Percentiles rank a stretch among this genome's conserved stretches.
Conservation (phyloP, 2,329 filamentous ascomycete genomes). For the Exophiala lecanii-corni region DNA sequence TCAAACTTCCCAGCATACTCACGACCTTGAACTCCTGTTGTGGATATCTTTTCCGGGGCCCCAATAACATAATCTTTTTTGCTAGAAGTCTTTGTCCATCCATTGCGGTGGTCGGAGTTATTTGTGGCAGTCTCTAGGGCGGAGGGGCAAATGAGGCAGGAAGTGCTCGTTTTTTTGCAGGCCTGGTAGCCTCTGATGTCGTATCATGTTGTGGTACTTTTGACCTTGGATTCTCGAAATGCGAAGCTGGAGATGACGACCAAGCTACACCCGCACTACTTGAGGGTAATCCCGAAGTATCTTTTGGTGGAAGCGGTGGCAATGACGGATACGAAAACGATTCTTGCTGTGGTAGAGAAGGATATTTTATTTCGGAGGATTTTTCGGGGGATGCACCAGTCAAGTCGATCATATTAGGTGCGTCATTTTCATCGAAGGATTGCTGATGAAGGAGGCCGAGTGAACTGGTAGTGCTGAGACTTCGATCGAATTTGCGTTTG, state of each 20-base stretch:
- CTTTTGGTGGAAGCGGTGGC: slow-evolving; percentile 22
- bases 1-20: slow-evolving; percentile 4
- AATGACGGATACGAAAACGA: slow-evolving; percentile 35
- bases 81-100: background rate
- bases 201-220: slow-evolving; percentile 1
- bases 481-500: slow-evolving; percentile 27
- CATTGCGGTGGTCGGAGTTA: slow-evolving; percentile 9
- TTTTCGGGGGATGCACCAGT: slow-evolving; percentile 59
- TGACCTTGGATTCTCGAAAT: slow-evolving; percentile 25
- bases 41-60: background rate
- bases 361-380: slow-evolving; percentile 29
- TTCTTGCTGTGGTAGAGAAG: slow-evolving; percentile 12
- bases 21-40: background rate
- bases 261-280: slow-evolving; percentile 63
- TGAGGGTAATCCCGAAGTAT: slow-evolving; percentile 29
- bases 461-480: slow-evolving; percentile 28
- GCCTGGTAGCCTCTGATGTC: slow-evolving; percentile 31
- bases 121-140: slow-evolving; percentile 23
- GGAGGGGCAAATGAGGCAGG: slow-evolving; percentile 50
- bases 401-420: slow-evolving; percentile 74
- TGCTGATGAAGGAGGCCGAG: slow-evolving; percentile 47
- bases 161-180: slow-evolving; percentile 60
- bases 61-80: background rate
- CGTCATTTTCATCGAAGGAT: slow-evolving; percentile 74
- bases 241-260: slow-evolving; percentile 56